These are phyloP conservation scores for Boletus pseudopeckii DNA, from an alignment of 768 basidiomycete species.

Conservation along the genomic window DNA sequence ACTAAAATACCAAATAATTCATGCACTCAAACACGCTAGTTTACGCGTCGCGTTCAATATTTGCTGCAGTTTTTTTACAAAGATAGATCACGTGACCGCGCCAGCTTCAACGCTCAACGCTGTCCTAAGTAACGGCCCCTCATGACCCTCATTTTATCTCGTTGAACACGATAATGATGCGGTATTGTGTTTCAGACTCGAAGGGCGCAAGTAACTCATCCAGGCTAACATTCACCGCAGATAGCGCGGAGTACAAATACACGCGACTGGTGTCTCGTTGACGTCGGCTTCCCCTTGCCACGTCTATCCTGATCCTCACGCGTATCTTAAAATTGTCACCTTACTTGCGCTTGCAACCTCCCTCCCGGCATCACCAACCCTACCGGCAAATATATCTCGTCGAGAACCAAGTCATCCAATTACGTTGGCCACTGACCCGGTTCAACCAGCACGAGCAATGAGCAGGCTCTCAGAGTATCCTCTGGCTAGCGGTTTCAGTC, in stretches of 20 bases:
- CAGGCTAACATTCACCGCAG: too few species aligned
- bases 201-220: neutral
- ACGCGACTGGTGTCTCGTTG: neutral
- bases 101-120: too few species aligned
- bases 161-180: neutral
- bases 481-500: conserved; percentile 28
- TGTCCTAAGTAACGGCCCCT: too few species aligned
- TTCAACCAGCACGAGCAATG: neutral
- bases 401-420: conserved; percentile 15
- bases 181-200: neutral
- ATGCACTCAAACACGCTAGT: conserved; percentile 36
- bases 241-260: conserved; percentile 1
- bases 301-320: conserved; percentile 1
- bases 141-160: too few species aligned
- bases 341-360: conserved; percentile 10
- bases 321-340: neutral
- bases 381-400: conserved; percentile 14
- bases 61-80: conserved; percentile 22
- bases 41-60: conserved; percentile 41
- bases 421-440: conserved; percentile 20
- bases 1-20: conserved; percentile 30
- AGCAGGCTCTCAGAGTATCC: conserved; percentile 16
- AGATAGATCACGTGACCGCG: conserved; percentile 13
- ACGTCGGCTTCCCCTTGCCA: neutral
- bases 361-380: too few species aligned